Conservation (phyloP, 2,329 filamentous ascomycete genomes). For the Chaetomium strumarium region DNA sequence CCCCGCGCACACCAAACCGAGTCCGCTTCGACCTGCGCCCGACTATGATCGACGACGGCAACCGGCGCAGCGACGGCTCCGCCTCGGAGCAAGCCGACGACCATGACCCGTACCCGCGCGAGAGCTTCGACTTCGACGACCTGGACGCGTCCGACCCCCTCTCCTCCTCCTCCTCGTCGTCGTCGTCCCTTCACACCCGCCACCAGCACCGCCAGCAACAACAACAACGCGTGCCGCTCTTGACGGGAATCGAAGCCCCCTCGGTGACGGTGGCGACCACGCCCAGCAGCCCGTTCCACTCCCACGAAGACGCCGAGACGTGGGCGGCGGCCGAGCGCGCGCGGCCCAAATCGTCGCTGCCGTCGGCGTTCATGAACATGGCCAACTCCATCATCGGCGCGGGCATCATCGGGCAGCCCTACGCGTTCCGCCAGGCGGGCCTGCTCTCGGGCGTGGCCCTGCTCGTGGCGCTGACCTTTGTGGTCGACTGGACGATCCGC, state of each 20-base stretch:
- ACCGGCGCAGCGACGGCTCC: background rate
- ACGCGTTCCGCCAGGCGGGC: conserved; percentile 91
- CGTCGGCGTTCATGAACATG: conserved; percentile 98
- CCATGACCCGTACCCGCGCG: conserved; percentile 2
- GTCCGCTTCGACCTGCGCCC: conserved; percentile 65
- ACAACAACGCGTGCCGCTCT: conserved; percentile 61
- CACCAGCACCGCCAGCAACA: conserved; percentile 37
- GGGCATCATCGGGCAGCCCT: conserved; percentile 78
- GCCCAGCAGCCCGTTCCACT: background rate
- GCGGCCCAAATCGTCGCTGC: conserved; percentile 77
- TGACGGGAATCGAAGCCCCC: conserved; percentile 79
- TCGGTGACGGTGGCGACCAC: conserved; percentile 52
- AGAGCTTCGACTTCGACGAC: conserved; percentile 29
- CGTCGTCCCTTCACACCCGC: background rate
- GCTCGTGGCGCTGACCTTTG: conserved; percentile 70
- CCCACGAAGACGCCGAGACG: conserved; percentile 29
- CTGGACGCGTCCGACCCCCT: conserved; percentile 29
- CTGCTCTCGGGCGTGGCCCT: conserved; percentile 73
- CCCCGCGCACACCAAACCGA: conserved; percentile 61
- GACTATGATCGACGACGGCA: conserved; percentile 32
- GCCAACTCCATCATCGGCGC: conserved; percentile 93
- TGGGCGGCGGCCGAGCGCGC: conserved; percentile 49
- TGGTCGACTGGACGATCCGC: conserved; percentile 95
- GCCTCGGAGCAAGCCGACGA: background rate
- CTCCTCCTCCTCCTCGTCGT: too few relatives aligned